Conservation (phyloP, 2,329 filamentous ascomycete genomes). For the Mariannaea sp. region DNA sequence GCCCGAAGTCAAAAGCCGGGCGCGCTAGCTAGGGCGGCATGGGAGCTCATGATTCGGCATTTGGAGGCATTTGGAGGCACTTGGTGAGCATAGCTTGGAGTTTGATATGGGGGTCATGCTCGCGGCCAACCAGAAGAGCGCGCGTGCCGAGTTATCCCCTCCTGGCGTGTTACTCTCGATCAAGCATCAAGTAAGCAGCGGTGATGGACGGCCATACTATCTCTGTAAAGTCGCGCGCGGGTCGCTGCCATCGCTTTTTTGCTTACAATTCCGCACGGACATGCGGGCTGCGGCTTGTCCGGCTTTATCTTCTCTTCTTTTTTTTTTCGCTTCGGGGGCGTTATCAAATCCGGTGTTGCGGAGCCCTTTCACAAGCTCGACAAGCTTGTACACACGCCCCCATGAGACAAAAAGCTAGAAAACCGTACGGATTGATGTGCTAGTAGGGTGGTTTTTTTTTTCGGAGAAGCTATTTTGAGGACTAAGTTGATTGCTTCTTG, state of each 20-base stretch:
- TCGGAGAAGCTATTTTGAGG: no score
- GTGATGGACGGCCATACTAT: background rate
- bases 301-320: background rate
- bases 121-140: slow-evolving; percentile 5
- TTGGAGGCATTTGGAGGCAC: slow-evolving; percentile 9
- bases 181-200: background rate
- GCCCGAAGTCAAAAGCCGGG: slow-evolving; percentile 9
- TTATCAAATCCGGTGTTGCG: slow-evolving; percentile 15
- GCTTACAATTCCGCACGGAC: slow-evolving; percentile 11
- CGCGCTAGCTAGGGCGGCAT: slow-evolving; percentile 9
- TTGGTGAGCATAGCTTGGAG: background rate
- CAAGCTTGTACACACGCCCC: slow-evolving; percentile 1
- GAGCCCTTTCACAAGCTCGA: background rate
- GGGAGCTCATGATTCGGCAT: slow-evolving; percentile 17
- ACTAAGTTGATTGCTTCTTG: no score
- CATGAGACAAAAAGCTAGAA: background rate
- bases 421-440: background rate
- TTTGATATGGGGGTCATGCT: background rate
- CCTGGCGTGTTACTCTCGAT: background rate
- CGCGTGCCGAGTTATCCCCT: slow-evolving; percentile 19
- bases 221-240: no score
- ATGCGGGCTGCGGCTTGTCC: slow-evolving; percentile 7
- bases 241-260: slow-evolving; percentile 9
- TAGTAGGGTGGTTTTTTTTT: no score
- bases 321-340: background rate